These are phyloP conservation scores for Stygiomarasmius scandens DNA, from an alignment of 1,284 basidiomycete genomes.

Conservation along the genomic window DNA sequence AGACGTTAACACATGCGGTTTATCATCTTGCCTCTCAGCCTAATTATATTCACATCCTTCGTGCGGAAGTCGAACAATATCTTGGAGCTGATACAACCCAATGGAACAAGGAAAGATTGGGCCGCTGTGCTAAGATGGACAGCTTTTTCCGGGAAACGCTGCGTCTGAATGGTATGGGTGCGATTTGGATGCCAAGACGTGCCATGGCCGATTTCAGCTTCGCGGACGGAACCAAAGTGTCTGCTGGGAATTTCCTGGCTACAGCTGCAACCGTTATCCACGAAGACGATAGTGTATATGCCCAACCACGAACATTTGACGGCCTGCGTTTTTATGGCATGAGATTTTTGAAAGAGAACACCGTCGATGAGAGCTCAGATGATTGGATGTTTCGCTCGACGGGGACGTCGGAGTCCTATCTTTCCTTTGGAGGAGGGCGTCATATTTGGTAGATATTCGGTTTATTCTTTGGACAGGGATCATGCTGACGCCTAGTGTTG, in stretches of 20 bases:
- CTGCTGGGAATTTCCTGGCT: constrained; percentile 37
- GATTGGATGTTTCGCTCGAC: constrained; percentile 23
- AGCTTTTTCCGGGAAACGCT: constrained; percentile 45
- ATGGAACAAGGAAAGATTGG: constrained; percentile 41
- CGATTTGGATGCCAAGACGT: constrained; percentile 18
- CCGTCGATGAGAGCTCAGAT: constrained; percentile 11
- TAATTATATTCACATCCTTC: constrained; percentile 36
- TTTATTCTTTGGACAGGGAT: too few relatives aligned
- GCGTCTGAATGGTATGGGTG: constrained; percentile 35
- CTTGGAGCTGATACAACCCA: constrained; percentile 22
- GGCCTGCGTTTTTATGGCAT: constrained; percentile 38
- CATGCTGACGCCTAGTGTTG: too few relatives aligned
- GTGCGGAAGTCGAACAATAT: constrained; percentile 36
- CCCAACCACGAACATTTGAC: constrained; percentile 34
- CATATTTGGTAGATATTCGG: constrained; percentile 43
- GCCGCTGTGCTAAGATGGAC: constrained; percentile 37
- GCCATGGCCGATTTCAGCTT: constrained; percentile 35
- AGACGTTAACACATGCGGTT: constrained; percentile 40
- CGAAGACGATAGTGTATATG: constrained; percentile 35
- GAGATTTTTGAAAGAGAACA: constrained; percentile 6
- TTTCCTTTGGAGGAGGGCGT: constrained; percentile 44
- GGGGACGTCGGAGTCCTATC: constrained; percentile 35
- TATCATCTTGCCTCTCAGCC: constrained; percentile 41
- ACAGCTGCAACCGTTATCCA: constrained; percentile 37
- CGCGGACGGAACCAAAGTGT: constrained; percentile 45